Base-by-base conservation (phyloP, 2,329 filamentous ascomycete species). In the Fusarium camptoceras region DNA sequence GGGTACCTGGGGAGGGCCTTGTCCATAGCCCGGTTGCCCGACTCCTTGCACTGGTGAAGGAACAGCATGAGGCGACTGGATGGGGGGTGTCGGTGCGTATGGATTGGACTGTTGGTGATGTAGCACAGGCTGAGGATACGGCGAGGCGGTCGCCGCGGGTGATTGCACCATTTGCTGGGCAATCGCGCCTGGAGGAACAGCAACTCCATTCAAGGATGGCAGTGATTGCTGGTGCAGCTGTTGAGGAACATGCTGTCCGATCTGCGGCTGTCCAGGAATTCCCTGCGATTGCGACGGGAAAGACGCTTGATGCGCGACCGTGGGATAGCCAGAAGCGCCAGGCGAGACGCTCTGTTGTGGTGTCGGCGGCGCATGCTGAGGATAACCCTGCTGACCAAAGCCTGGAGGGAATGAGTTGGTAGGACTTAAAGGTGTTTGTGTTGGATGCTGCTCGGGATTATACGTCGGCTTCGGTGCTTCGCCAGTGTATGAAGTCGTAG, bases 381-480 rank as follows among this genome's bases (percentile, higher is more conserved):
- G 18, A 1, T 46, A 24, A 9, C 53, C 7, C 6, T 56, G 62
- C 0, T 67, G 43, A 0, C 44, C 50, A 48, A 56, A 60, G 0
- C 28, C 27, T 9, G 59, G 53, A 1, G 63, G 46, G 4, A 59
- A 68, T 0, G 63, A 51, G 55, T 55, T 41, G 11, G 51, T 22
- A 11, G 53, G 46, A 5, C 60, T 64, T 8, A 57, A 31, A 2
- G 68, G 27, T 0, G 55, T 49, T 12, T 72, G 66, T 0, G 55
- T 47, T 15, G 57, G 47, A 14, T 60, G 48, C n/a, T 59, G 68
- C 1, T 39, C 28, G 1, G 66, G 50, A 8, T 60, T 50, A 18
- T 61, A 60, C 0, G 51, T 39, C n/a, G 62, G 55, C 2, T 73
- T 70, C 1, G 60, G 55, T 3, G 43, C 12, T n/a, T 50, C 49